Evolutionary conservation across 768 basidiomycete species (phyloP).

Genomic region (Multifurca ochricompacta): DNA sequence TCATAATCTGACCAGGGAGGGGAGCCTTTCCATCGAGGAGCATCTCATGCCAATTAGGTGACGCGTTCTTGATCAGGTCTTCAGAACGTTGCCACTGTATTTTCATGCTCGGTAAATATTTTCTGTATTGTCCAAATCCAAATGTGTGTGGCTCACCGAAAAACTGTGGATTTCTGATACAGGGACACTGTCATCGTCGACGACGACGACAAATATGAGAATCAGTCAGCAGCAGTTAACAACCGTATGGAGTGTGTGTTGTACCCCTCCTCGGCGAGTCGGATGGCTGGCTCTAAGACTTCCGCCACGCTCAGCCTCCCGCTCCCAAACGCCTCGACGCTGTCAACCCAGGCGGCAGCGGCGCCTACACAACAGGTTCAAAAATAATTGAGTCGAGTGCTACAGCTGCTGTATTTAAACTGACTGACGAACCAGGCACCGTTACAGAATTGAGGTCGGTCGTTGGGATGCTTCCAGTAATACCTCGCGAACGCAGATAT

Average conservation of each 20-base stretch:
- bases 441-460: conserved; percentile 88
- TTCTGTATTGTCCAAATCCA: conserved; percentile 3
- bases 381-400: not conserved
- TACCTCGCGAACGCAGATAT: conserved; percentile 59
- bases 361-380: conserved; percentile 47
- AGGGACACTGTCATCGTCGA: conserved; percentile 51
- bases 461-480: conserved; percentile 66
- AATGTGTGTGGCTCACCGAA: conserved; percentile 33
- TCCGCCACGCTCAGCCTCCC: conserved; percentile 61
- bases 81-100: conserved; percentile 54
- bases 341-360: conserved; percentile 94
- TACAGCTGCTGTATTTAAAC: not conserved
- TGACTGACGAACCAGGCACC: conserved; percentile 53
- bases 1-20: conserved; percentile 75
- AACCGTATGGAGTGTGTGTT: no score
- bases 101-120: conserved; percentile 5
- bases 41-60: conserved; percentile 82
- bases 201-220: not conserved
- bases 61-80: conserved; percentile 69
- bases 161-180: conserved; percentile 75
- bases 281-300: conserved; percentile 81
- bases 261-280: conserved; percentile 86
- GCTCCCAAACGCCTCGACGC: conserved; percentile 74
- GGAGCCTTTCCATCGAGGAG: conserved; percentile 80
- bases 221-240: not conserved